Evolutionary conservation across 2,329 filamentous ascomycete genomes (phyloP), one percentile per base, ranked within the genome.

Genomic region (Aspergillus flavus): DNA sequence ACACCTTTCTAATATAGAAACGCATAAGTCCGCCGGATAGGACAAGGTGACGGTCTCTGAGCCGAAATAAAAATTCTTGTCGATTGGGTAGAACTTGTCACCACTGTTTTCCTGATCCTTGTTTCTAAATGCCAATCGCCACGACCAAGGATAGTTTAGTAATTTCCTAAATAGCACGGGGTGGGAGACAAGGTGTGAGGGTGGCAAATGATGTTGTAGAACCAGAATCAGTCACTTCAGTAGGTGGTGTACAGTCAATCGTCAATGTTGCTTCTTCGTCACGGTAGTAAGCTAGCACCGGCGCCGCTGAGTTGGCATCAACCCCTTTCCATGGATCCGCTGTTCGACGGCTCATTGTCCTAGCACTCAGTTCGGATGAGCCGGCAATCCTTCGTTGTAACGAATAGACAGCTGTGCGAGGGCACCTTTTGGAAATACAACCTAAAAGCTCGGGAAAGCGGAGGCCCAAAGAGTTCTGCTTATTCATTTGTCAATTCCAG

Each of bases 231-330:
- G 71, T 70, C 61, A 58, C 54, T 68, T 67, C 58, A 64, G 64
- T 61, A 69, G 52, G 41, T 58, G 64, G 60, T 63, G 60, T 64
- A 65, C 61, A 64, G 62, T 61, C 64, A 55, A 63, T 54, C 62
- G 58, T 58, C 50, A 61, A 50, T 21, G 53, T 63, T 62, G 58
- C 61, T 61, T 61, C 52, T 61, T 64, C 57, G 54, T 64, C 65
- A 67, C 65, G 66, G 68, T 65, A 68, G 63, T 67, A 68, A 64
- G 64, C 68, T 63, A 62, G 58, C 52, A 59, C 64, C 53, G 68
- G 61, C 66, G 61, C 69, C 66, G 63, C 67, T 68, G 70, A 73
- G 69, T 73, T 74, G 72, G 71, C 74, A 73, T 69, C 67, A 68
- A 70, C 63, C 68, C 66, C 53, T 64, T 64, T 63, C 57, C 68